These are phyloP conservation scores for Fusarium newnesense DNA, from an alignment of 2,329 filamentous ascomycete species.

Conservation along the genomic window DNA sequence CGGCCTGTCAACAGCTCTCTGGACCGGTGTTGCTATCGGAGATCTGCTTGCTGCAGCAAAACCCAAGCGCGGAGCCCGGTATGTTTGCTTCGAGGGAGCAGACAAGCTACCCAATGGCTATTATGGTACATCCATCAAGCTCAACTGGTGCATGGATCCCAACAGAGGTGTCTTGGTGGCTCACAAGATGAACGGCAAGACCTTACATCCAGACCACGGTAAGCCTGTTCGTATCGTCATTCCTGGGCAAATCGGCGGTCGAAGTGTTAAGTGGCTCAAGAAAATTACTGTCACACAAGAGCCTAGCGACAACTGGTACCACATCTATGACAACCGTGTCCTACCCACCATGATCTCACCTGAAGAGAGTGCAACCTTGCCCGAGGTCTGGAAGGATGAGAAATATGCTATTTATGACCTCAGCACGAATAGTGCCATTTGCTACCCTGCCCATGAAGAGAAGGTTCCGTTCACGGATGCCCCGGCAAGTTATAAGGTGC, in stretches of 20 bases:
- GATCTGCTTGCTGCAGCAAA: conserved; percentile 76
- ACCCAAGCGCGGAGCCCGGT: conserved; percentile 76
- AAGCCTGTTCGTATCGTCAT: conserved; percentile 85
- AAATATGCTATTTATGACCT: conserved; percentile 94
- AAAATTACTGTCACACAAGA: conserved; percentile 79
- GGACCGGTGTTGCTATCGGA: conserved; percentile 82
- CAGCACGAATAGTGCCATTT: conserved; percentile 85
- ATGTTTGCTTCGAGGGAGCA: conserved; percentile 91
- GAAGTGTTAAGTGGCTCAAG: conserved; percentile 94
- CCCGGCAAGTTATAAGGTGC: conserved; percentile 68
- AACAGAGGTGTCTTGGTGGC: conserved; percentile 88
- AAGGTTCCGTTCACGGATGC: conserved; percentile 61
- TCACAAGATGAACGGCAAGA: conserved; percentile 90
- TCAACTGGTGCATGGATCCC: conserved; percentile 88
- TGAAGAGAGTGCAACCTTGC: conserved; percentile 78
- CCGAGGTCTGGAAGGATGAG: conserved; percentile 86
- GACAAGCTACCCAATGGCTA: conserved; percentile 89
- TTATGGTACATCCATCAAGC: conserved; percentile 88
- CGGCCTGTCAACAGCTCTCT: conserved; percentile 86
- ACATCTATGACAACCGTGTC: conserved; percentile 93
- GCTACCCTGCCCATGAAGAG: conserved; percentile 83
- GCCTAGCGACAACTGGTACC: conserved; percentile 94
- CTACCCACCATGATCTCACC: conserved; percentile 87
- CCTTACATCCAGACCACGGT: conserved; percentile 84
- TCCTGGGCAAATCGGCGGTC: conserved; percentile 89